phyloP scores from a whole-genome alignment of 1,284 basidiomycete species.

The Rhodotorula sp. region DNA sequence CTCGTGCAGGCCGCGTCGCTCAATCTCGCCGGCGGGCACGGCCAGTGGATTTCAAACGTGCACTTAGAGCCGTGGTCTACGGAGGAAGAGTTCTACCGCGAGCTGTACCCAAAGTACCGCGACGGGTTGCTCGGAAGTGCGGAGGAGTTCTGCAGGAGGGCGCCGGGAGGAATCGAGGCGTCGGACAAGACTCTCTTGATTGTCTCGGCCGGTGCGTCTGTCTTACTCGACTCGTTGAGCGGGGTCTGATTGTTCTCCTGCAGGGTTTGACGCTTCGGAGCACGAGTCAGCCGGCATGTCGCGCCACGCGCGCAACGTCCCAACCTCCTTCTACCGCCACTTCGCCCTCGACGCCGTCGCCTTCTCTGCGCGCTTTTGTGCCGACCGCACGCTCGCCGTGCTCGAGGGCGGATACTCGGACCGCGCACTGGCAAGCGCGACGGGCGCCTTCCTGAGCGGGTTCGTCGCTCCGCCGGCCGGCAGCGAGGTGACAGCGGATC shows the following conservation, averaged over 20 bases:
- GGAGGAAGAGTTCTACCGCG: conserved; percentile 73
- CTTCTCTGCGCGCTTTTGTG: conserved; percentile 68
- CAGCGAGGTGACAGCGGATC: neutral
- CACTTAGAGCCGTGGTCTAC: conserved; percentile 77
- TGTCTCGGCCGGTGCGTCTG: conserved; percentile 65
- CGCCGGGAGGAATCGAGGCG: conserved; percentile 55
- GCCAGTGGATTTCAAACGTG: conserved; percentile 60
- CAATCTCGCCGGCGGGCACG: conserved; percentile 40
- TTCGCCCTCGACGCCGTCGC: conserved; percentile 73
- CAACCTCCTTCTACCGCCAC: conserved; percentile 78
- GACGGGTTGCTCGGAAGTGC: conserved; percentile 68
- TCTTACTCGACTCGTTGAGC: neutral
- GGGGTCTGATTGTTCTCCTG: conserved; percentile 42
- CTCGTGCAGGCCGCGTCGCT: conserved; percentile 43
- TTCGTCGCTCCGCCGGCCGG: conserved; percentile 49
- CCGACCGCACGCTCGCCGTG: conserved; percentile 77
- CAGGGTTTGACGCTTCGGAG: conserved; percentile 89
- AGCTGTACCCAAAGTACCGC: conserved; percentile 73
- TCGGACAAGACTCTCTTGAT: conserved; percentile 75
- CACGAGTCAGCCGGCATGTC: conserved; percentile 92
- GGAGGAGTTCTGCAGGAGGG: conserved; percentile 67
- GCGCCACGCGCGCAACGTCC: conserved; percentile 85
- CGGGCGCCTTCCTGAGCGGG: conserved; percentile 75
- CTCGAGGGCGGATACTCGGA: conserved; percentile 96
- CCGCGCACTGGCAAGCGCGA: conserved; percentile 75